phyloP scores from a whole-genome alignment of 176 grass and related monocot genomes.

The Bolboschoenus planiculmis region DNA sequence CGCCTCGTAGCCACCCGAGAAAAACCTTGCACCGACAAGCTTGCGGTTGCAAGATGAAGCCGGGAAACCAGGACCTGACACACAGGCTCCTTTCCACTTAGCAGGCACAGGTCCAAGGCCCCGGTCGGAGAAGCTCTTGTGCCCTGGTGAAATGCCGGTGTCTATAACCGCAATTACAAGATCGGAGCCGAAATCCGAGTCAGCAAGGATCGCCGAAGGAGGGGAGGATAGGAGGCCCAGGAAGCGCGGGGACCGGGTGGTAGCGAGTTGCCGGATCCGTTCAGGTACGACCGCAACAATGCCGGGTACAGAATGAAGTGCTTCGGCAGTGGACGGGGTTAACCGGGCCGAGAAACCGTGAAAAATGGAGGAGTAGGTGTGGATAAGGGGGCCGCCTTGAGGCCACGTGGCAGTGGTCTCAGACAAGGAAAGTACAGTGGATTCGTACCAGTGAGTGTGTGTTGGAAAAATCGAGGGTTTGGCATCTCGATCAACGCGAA shows the following conservation, averaged over 20 bases:
- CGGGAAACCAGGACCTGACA: constrained; percentile 48
- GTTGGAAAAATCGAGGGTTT: constrained; percentile 84
- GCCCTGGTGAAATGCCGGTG: constrained; percentile 68
- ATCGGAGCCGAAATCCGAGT: constrained; percentile 77
- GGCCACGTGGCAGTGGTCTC: constrained; percentile 29
- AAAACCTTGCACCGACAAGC: constrained; percentile 74
- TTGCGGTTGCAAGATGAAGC: constrained; percentile 70
- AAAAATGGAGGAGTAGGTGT: constrained; percentile 76
- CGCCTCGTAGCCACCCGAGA: constrained; percentile 72
- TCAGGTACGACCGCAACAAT: constrained; percentile 66
- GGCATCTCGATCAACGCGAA: constrained; percentile 71
- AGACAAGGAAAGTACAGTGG: constrained; percentile 39
- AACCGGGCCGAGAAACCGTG: constrained; percentile 78
- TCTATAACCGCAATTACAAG: constrained; percentile 74
- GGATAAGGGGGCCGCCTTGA: constrained; percentile 58
- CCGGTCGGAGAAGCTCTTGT: constrained; percentile 63
- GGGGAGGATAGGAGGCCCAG: constrained; percentile 63
- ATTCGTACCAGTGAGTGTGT: constrained; percentile 92
- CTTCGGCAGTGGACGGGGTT: constrained; percentile 29
- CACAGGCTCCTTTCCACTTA: constrained; percentile 60
- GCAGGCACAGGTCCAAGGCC: constrained; percentile 47
- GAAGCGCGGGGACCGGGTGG: constrained; percentile 70
- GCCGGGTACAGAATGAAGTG: constrained; percentile 34
- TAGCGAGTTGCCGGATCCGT: constrained; percentile 45
- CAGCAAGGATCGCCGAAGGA: constrained; percentile 68